These are phyloP conservation scores for Botryotinia convoluta DNA, from an alignment of 2,329 filamentous ascomycete species.

Conservation along the genomic window DNA sequence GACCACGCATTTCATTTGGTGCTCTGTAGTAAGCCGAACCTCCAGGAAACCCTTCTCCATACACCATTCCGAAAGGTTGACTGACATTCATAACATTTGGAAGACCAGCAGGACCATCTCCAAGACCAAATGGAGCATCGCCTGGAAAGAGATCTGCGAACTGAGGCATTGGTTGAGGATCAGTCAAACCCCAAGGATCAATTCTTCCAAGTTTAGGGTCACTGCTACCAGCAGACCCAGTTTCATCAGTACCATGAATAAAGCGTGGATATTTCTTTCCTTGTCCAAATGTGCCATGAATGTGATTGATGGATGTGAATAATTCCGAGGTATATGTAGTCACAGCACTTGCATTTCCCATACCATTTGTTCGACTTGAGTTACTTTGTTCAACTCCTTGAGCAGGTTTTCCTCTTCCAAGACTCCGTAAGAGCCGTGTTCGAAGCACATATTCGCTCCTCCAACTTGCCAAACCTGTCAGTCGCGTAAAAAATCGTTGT, in stretches of 20 bases:
- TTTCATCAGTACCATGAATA: constrained; percentile 78
- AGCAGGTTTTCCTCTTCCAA: constrained; percentile 77
- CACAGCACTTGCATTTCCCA: constrained; percentile 65
- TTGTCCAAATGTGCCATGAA: constrained; percentile 74
- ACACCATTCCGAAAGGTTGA: constrained; percentile 76
- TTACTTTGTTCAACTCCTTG: constrained; percentile 54
- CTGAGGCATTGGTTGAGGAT: constrained; percentile 71
- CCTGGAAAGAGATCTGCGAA: constrained; percentile 75
- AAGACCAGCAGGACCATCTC: constrained; percentile 71
- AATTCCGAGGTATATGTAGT: constrained; percentile 85
- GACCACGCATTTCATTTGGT: constrained; percentile 70
- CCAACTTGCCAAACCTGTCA: constrained; percentile 87
- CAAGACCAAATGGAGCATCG: constrained; percentile 72
- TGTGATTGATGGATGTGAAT: constrained; percentile 71
- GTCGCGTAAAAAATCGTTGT: constrained; percentile 73
- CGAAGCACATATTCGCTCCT: constrained; percentile 91
- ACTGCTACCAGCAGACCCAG: constrained; percentile 75
- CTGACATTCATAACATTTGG: constrained; percentile 92
- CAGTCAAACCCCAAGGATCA: constrained; percentile 77
- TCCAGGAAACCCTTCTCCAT: constrained; percentile 82
- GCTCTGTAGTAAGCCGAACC: constrained; percentile 77
- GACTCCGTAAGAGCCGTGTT: constrained; percentile 76
- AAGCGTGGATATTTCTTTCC: constrained; percentile 74
- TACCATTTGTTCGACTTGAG: constrained; percentile 46
- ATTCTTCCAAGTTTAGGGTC: constrained; percentile 75